Evolutionary conservation across 1,284 basidiomycete species (phyloP), one percentile per base, ranked within the genome.

Genomic region (Anthracocystis panici-leucophaei): DNA sequence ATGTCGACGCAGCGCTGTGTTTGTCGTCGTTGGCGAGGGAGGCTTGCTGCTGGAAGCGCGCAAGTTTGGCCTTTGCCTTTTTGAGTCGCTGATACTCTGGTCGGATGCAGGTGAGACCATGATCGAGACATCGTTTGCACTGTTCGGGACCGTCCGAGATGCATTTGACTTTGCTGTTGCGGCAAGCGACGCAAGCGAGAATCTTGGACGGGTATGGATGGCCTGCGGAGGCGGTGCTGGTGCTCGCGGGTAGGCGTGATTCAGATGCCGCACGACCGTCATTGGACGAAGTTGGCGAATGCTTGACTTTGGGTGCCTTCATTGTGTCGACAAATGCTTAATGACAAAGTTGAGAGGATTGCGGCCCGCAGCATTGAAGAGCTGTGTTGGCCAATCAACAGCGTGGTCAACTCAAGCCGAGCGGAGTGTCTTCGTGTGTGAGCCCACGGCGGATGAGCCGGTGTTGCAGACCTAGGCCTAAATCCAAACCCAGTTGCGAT

Each of bases 121-220:
- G 65, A 12, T 65, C 63, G n/a, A 63, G 62, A 27, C 72, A 75
- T 25, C 72, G 54, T 31, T 75, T 68, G 60, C 72, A 75, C 23
- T 58, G 58, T 16, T 66, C 67, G 7, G 66, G 66, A 16, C 62
- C 52, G 14, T 70, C 63, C 11, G 72, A 70, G 44, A 65, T 61
- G 57, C 72, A 75, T 16, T 72, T 72, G 59, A 72, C 64, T 33
- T 72, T 75, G 48, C 67, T 75, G 33, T 75, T 69, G 20, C 72
- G 66, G 21, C 72, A 75, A 12, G 65, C 72, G 21, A 75, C 66
- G 29, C 72, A 75, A 18, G 72, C 72, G 5, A 75, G 60, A 35
- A 65, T 61, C 66, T 75, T 75, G 59, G 62, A 58, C 10, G 69
- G 55, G 35, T 69, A 63, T 3, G 66, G 56, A 9, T 54, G 51